Conservation (phyloP, 352 stramenopile species). For the Phytopythium ostracodes region DNA sequence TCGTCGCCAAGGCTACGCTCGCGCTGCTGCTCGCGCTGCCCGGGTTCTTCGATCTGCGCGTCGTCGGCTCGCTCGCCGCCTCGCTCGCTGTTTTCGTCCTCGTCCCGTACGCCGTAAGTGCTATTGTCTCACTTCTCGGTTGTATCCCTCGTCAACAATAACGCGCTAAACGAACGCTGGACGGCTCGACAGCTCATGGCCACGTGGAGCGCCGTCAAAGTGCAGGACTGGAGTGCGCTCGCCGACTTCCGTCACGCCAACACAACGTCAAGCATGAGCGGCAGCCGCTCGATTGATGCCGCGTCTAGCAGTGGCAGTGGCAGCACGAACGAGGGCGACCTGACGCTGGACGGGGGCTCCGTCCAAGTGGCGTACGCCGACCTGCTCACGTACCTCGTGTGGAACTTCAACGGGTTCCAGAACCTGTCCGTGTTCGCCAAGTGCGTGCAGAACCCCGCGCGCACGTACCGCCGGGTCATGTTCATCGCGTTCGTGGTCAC, state of each 20-base stretch:
- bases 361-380: slow-evolving; percentile 18
- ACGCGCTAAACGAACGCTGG: no score
- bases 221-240: slow-evolving; percentile 31
- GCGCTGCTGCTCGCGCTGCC: slow-evolving; percentile 46
- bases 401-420: slow-evolving; percentile 53
- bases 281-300: neutral
- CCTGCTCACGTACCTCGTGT: slow-evolving; percentile 37
- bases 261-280: slow-evolving; percentile 1
- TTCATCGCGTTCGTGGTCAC: slow-evolving; percentile 31
- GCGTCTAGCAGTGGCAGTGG: neutral
- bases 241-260: slow-evolving; percentile 25
- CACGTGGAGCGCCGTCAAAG: slow-evolving; percentile 29
- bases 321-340: neutral
- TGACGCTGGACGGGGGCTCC: slow-evolving; percentile 2
- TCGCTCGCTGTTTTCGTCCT: slow-evolving; percentile 31
- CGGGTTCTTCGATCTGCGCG: slow-evolving; percentile 36
- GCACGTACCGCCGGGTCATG: slow-evolving; percentile 40
- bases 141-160: neutral
- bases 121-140: neutral
- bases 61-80: slow-evolving; percentile 28
- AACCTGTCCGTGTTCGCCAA: slow-evolving; percentile 51
- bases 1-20: slow-evolving; percentile 37
- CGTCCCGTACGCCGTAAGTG: slow-evolving; percentile 33
- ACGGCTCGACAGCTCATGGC: slow-evolving; percentile 28
- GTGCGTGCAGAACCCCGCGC: slow-evolving; percentile 29